These are phyloP conservation scores for Haplosporangium sp. DNA, from an alignment of 371 early-diverging fungal genomes.

Conservation along the genomic window DNA sequence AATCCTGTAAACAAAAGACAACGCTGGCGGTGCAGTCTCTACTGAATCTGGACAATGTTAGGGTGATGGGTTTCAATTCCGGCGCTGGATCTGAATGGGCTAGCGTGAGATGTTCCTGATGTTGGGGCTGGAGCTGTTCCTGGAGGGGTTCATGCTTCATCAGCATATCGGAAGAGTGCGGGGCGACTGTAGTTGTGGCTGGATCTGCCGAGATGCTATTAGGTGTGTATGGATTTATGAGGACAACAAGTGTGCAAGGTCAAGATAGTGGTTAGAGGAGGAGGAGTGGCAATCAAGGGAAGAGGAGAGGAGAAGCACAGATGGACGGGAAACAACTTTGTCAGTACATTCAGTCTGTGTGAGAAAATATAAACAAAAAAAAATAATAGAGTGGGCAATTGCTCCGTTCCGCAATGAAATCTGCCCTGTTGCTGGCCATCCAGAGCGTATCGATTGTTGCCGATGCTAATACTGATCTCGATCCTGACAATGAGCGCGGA, in stretches of 20 bases:
- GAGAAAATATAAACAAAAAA: no score
- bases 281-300: no score
- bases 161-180: slow-evolving; percentile 22
- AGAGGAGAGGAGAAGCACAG: not conserved
- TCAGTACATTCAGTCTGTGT: no score
- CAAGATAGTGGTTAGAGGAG: not conserved
- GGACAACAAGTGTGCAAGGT: not conserved
- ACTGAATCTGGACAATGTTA: slow-evolving; percentile 32
- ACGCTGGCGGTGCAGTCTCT: slow-evolving; percentile 39
- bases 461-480: no score
- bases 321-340: no score
- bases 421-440: no score
- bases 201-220: slow-evolving; percentile 25
- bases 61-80: slow-evolving; percentile 8
- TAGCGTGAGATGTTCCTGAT: slow-evolving; percentile 8
- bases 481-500: no score
- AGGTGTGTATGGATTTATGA: not conserved
- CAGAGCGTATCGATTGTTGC: no score
- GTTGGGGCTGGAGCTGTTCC: slow-evolving; percentile 10
- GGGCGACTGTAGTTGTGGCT: slow-evolving; percentile 15
- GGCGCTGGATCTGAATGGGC: slow-evolving; percentile 2
- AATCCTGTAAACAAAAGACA: slow-evolving; percentile 27
- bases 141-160: slow-evolving; percentile 23
- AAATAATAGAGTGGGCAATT: no score
- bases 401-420: no score